phyloP scores from a whole-genome alignment of 139 green algal genomes.

The Bryopsis sp. region DNA sequence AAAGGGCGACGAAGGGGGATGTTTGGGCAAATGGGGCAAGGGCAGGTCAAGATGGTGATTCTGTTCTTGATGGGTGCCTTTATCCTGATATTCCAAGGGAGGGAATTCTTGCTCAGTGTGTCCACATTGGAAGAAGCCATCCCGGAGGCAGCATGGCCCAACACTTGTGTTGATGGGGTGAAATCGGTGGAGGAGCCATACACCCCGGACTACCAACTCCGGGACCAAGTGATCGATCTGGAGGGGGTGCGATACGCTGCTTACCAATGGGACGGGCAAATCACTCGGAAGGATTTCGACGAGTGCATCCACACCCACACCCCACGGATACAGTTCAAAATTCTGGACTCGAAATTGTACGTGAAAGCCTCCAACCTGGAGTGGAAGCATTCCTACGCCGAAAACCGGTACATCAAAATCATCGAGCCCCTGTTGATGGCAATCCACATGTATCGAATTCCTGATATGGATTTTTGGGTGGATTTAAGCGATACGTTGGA shows the following conservation, averaged over 20 bases:
- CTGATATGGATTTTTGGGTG: conserved; percentile 4
- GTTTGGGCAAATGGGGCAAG: too few relatives aligned
- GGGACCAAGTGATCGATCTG: background rate
- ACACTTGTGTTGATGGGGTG: too few relatives aligned
- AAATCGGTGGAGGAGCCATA: too few relatives aligned
- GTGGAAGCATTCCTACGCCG: background rate
- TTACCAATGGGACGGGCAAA: background rate
- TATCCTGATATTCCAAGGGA: too few relatives aligned
- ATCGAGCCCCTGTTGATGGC: background rate
- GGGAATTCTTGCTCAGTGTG: too few relatives aligned
- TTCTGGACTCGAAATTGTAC: background rate
- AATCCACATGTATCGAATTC: background rate
- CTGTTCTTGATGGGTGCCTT: too few relatives aligned
- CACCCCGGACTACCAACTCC: too few relatives aligned
- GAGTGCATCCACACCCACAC: background rate
- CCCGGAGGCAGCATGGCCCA: too few relatives aligned
- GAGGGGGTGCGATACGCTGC: background rate
- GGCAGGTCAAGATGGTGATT: too few relatives aligned
- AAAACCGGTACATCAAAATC: background rate
- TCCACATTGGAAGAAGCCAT: too few relatives aligned
- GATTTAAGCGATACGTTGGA: background rate
- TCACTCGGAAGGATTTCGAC: background rate
- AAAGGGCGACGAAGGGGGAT: too few relatives aligned
- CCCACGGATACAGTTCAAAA: background rate
- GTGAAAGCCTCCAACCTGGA: background rate